These are phyloP conservation scores for Macrolepiota dolichaula DNA, from an alignment of 768 basidiomycete genomes.

Conservation along the genomic window DNA sequence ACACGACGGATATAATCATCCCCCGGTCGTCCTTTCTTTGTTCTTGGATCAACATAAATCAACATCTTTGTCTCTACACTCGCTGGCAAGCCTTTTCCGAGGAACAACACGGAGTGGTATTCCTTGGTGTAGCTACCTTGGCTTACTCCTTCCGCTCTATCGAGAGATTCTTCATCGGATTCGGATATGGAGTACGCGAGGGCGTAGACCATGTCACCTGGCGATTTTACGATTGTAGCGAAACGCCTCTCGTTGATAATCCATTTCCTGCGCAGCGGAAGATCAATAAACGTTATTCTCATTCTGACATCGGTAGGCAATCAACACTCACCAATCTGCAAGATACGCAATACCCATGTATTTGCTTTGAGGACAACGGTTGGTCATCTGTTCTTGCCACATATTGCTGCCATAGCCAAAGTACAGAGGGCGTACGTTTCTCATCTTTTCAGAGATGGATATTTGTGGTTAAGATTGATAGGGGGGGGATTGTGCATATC, in stretches of 20 bases:
- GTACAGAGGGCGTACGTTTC: no score
- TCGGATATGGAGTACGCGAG: conserved; percentile 38
- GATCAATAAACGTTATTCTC: no score
- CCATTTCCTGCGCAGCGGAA: conserved; percentile 38
- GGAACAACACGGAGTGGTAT: conserved; percentile 25
- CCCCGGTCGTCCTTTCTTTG: conserved; percentile 27
- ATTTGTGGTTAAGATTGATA: no score
- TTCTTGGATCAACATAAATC: conserved; percentile 39
- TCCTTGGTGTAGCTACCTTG: conserved; percentile 35
- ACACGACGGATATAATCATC: conserved; percentile 44
- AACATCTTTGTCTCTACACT: conserved; percentile 23
- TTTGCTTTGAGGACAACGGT: conserved; percentile 40
- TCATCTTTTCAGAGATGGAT: no score
- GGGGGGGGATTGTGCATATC: no score
- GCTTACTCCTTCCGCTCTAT: conserved; percentile 39
- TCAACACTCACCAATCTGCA: conserved; percentile 41
- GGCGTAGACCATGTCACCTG: conserved; percentile 39
- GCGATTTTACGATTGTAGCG: conserved; percentile 40
- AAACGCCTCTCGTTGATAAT: conserved; percentile 42
- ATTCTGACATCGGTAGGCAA: no score
- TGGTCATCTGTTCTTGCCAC: conserved; percentile 46
- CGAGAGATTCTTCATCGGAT: conserved; percentile 37
- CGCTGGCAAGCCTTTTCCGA: not conserved
- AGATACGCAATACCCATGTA: conserved; percentile 37
- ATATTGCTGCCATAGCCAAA: conserved; percentile 52